phyloP scores from a whole-genome alignment of 176 grass and related monocot genomes.

The Phoenix roebelenii region DNA sequence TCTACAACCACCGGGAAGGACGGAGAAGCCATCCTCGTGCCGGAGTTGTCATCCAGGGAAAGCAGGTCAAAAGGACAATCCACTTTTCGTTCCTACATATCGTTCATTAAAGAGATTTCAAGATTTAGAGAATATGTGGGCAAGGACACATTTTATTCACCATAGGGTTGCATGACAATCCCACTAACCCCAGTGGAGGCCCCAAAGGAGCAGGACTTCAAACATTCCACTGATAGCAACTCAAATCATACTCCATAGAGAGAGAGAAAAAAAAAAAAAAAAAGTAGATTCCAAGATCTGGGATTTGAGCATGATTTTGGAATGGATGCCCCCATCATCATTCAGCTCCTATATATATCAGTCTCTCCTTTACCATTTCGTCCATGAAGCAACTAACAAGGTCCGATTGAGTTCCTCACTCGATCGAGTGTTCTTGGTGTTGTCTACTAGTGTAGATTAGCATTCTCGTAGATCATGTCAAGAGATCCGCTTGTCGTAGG shows the following conservation, averaged over 20 bases:
- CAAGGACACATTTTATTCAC: conserved; percentile 62
- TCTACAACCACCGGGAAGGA: too few relatives aligned
- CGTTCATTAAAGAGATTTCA: conserved; percentile 29
- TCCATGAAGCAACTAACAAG: conserved; percentile 33
- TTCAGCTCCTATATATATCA: conserved; percentile 61
- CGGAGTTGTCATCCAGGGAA: background rate
- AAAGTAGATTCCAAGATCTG: conserved; percentile 43
- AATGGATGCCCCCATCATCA: conserved; percentile 34
- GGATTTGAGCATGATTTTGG: conserved; percentile 22
- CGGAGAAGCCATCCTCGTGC: too few relatives aligned
- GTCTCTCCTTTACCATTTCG: conserved; percentile 9
- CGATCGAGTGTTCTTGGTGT: too few relatives aligned
- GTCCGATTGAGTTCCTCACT: conserved; percentile 1
- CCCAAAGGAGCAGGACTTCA: conserved; percentile 20
- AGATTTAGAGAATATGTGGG: conserved; percentile 81
- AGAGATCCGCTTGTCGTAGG: conserved; percentile 89
- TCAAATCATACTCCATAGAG: conserved; percentile 5
- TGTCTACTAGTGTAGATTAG: too few relatives aligned
- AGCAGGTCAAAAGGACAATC: conserved; percentile 49
- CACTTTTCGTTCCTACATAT: conserved; percentile 46
- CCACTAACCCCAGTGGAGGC: conserved; percentile 34
- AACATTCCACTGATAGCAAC: conserved; percentile 42
- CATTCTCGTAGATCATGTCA: too few relatives aligned
- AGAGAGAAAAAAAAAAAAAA: background rate
- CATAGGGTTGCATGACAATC: conserved; percentile 34